These are phyloP conservation scores for Dysphania ambrosioides DNA, from an alignment of 148 eudicot genomes.

Conservation along the genomic window DNA sequence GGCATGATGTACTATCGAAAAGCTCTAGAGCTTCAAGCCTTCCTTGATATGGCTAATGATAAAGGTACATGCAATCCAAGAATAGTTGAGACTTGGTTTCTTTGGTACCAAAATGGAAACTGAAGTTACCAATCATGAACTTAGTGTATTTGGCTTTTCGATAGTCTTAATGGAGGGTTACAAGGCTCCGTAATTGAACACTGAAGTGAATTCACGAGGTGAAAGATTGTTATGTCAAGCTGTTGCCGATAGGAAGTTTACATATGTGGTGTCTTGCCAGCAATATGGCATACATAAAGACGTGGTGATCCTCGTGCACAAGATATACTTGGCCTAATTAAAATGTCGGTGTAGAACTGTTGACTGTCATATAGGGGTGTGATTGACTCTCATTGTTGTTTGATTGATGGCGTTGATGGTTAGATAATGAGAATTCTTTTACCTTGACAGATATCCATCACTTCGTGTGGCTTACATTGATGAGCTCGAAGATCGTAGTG, in stretches of 20 bases:
- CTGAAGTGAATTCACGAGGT: conserved; percentile 71
- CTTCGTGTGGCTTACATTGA: conserved; percentile 97
- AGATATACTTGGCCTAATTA: conserved; percentile 84
- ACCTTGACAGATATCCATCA: conserved; percentile 71
- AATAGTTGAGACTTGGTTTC: background rate
- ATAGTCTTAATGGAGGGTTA: conserved; percentile 89
- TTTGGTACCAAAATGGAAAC: background rate
- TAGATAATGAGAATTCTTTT: background rate
- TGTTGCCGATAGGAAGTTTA: conserved; percentile 94
- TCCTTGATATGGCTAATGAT: conserved; percentile 95
- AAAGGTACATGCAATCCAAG: conserved; percentile 44
- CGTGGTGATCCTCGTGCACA: conserved; percentile 79
- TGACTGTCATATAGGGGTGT: background rate
- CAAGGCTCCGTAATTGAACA: conserved; percentile 78
- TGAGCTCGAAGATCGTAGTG: conserved; percentile 86
- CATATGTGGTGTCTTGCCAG: conserved; percentile 97
- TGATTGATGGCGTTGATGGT: background rate
- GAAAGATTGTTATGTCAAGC: conserved; percentile 95
- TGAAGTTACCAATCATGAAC: background rate
- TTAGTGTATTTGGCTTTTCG: conserved; percentile 10
- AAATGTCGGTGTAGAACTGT: conserved; percentile 47
- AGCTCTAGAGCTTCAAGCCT: conserved; percentile 97
- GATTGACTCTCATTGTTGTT: background rate
- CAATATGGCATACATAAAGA: conserved; percentile 86
- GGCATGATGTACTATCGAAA: conserved; percentile 99